These are phyloP conservation scores for Hygrophoropsis aurantiaca DNA, from an alignment of 768 basidiomycete genomes.

Conservation along the genomic window DNA sequence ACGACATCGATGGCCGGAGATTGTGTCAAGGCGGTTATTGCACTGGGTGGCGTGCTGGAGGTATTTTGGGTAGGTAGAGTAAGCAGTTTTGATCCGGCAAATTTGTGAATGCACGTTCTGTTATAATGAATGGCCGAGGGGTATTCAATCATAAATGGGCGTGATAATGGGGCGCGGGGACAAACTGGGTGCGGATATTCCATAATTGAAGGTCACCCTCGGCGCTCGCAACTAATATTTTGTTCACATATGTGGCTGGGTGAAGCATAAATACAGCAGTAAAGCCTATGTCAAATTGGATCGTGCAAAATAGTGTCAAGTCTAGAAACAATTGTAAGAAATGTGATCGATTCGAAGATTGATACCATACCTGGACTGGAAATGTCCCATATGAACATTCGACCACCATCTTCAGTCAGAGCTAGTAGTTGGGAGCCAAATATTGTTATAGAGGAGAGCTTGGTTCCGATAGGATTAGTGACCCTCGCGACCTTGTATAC, in stretches of 20 bases:
- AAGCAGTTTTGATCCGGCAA: conserved; percentile 55
- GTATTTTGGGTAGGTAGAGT: conserved; percentile 32
- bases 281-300: conserved; percentile 82
- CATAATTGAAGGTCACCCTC: conserved; percentile 89
- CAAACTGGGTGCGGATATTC: conserved; percentile 86
- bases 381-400: conserved; percentile 78
- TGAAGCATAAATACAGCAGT: conserved; percentile 85
- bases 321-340: conserved; percentile 14
- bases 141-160: neutral
- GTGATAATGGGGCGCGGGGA: conserved; percentile 5
- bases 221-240: conserved; percentile 80
- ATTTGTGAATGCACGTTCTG: conserved; percentile 84
- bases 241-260: conserved; percentile 96
- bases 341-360: neutral
- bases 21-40: conserved; percentile 81
- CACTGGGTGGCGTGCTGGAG: conserved; percentile 29
- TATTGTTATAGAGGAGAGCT: conserved; percentile 64
- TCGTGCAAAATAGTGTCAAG: conserved; percentile 42
- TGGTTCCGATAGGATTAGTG: conserved; percentile 62
- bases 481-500: conserved; percentile 51
- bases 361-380: conserved; percentile 53
- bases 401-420: conserved; percentile 73
- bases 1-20: conserved; percentile 96
- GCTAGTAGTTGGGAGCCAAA: conserved; percentile 83
- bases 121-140: neutral